Evolutionary conservation across 2,329 filamentous ascomycete genomes (phyloP).

Genomic region (Pseudomassariella vexata): DNA sequence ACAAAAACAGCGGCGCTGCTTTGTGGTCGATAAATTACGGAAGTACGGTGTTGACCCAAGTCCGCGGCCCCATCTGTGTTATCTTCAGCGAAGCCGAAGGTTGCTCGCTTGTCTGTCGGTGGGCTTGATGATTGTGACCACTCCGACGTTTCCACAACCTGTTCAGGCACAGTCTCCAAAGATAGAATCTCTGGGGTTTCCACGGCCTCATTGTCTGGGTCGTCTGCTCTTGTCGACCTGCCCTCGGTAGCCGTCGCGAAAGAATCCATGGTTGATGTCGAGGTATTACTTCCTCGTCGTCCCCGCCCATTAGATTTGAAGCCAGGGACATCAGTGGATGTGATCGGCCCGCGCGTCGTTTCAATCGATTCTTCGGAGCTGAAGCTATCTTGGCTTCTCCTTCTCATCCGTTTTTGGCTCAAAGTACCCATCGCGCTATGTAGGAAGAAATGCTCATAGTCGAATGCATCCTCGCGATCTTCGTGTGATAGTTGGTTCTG

Average conservation of each 20-base stretch:
- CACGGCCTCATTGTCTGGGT: constrained; percentile 12
- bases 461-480: constrained; percentile 89
- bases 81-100: constrained; percentile 14
- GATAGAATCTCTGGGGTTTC: constrained; percentile 15
- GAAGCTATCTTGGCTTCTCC: constrained; percentile 45
- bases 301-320: constrained; percentile 19
- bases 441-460: constrained; percentile 93
- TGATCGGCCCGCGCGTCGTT: constrained; percentile 48
- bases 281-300: constrained; percentile 42
- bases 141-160: constrained; percentile 13
- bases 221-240: constrained; percentile 18
- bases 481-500: constrained; percentile 71
- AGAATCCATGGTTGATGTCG: constrained; percentile 44
- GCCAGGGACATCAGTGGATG: constrained; percentile 16
- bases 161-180: constrained; percentile 16
- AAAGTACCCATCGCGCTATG: constrained; percentile 86
- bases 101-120: constrained; percentile 20
- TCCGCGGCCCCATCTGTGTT: constrained; percentile 18
- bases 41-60: constrained; percentile 19
- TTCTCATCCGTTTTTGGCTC: constrained; percentile 43
- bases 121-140: constrained; percentile 24
- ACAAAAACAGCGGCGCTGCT: constrained; percentile 32
- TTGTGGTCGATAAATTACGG: constrained; percentile 36
- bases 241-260: constrained; percentile 54
- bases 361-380: constrained; percentile 57